A percentile compares a stretch with the other conserved stretches of the same genome.
These are phyloP conservation scores for Neoarthrinium moseri DNA, from an alignment of 2,329 filamentous ascomycete species.

Conservation along the genomic window DNA sequence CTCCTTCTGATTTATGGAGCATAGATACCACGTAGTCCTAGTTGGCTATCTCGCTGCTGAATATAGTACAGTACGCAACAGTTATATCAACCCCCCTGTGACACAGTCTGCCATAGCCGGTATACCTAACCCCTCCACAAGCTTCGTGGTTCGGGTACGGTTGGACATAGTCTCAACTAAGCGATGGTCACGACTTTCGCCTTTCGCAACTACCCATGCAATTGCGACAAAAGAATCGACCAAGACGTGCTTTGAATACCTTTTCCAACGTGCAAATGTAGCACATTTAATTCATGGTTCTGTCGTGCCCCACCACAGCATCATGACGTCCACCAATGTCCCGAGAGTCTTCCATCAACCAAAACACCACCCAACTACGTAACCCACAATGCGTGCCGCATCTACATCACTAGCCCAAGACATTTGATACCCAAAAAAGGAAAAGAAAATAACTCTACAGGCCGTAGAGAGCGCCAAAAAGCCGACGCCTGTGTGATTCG, in stretches of 20 bases:
- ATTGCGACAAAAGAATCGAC: no score
- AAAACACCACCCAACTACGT: no score
- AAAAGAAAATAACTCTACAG: neutral
- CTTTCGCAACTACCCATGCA: no score
- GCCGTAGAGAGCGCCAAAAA: conserved; percentile 3
- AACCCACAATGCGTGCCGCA: no score
- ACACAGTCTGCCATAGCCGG: neutral
- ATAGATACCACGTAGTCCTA: conserved; percentile 9
- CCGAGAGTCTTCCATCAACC: no score
- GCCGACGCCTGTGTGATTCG: conserved; percentile 39
- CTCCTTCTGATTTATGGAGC: conserved; percentile 5
- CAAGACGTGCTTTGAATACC: no score
- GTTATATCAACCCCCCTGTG: no score
- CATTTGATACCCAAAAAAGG: neutral
- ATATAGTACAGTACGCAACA: conserved; percentile 11
- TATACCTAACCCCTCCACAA: neutral
- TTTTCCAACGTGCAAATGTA: no score
- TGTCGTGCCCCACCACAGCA: no score
- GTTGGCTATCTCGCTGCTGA: conserved; percentile 12
- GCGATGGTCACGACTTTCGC: neutral
- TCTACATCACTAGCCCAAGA: no score
- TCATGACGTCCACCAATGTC: no score
- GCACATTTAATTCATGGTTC: no score
- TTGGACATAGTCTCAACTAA: neutral
- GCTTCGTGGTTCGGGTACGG: neutral